These are phyloP conservation scores for Lasiodiplodia hormozganensis DNA, from an alignment of 2,329 filamentous ascomycete species.

Conservation along the genomic window DNA sequence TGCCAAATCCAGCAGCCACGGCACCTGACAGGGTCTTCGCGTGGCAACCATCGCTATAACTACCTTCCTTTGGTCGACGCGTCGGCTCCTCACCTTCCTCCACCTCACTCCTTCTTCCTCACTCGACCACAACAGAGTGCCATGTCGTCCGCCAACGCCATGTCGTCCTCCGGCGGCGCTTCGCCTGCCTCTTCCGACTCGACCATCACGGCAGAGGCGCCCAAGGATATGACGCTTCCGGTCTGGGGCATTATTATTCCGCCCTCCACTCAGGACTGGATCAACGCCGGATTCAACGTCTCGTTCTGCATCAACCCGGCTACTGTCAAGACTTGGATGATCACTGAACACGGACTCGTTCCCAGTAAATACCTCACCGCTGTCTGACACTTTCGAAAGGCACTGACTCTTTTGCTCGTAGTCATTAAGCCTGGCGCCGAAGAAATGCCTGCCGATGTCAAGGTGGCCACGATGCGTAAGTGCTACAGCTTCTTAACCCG, in stretches of 20 bases:
- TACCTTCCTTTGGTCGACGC: not conserved
- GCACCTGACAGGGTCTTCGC: not conserved
- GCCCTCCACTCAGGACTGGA: constrained; percentile 4
- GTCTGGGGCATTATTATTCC: constrained; percentile 1
- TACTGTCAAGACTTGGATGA: not conserved
- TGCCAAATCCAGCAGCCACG: not conserved
- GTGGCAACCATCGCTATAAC: not conserved
- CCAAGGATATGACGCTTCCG: not conserved
- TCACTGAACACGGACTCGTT: not conserved
- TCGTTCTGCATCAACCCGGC: not conserved
- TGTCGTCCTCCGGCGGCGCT: not conserved
- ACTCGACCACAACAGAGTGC: too few species aligned
- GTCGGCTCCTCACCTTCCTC: not conserved
- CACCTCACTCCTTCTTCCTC: not conserved
- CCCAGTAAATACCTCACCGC: not conserved
- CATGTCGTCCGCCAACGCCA: not conserved
- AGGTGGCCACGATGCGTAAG: not conserved
- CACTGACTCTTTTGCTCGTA: not conserved
- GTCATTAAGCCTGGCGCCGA: not conserved
- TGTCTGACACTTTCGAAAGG: not conserved
- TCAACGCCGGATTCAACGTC: constrained; percentile 1
- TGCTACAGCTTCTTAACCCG: not conserved
- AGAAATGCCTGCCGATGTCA: not conserved
- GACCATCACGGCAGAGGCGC: not conserved
- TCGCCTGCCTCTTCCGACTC: not conserved